These are phyloP conservation scores for Trametes sanguinea DNA, from an alignment of 768 basidiomycete species.

Conservation along the genomic window DNA sequence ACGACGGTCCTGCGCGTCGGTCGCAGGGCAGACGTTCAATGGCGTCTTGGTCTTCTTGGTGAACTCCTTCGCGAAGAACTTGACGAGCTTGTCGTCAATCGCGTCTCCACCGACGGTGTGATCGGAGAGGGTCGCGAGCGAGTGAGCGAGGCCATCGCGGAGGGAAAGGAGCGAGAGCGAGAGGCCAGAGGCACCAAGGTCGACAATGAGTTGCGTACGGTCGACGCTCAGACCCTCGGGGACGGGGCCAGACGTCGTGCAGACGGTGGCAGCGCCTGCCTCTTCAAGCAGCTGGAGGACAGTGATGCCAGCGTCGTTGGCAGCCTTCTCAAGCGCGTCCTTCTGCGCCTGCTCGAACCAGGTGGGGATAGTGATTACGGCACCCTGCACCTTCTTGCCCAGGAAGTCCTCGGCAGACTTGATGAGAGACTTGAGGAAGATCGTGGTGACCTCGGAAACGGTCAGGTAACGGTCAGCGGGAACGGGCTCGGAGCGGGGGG, in stretches of 20 bases:
- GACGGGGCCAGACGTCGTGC: constrained; percentile 52
- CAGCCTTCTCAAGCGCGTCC: constrained; percentile 71
- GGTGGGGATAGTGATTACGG: constrained; percentile 81
- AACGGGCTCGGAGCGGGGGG: constrained; percentile 73
- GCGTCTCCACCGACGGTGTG: constrained; percentile 61
- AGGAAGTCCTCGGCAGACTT: constrained; percentile 91
- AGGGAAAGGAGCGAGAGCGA: constrained; percentile 70
- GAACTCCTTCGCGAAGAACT: constrained; percentile 94
- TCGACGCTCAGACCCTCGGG: constrained; percentile 50
- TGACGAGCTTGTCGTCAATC: constrained; percentile 82
- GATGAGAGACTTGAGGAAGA: constrained; percentile 84
- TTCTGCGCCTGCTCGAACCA: constrained; percentile 72
- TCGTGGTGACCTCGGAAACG: constrained; percentile 77
- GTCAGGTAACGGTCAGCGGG: constrained; percentile 71
- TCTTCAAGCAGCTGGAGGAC: constrained; percentile 90
- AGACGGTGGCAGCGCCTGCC: constrained; percentile 71
- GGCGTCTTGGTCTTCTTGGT: constrained; percentile 90
- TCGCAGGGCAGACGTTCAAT: constrained; percentile 63
- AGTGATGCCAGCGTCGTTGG: constrained; percentile 76
- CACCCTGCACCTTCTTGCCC: constrained; percentile 73
- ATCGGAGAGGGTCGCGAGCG: constrained; percentile 53
- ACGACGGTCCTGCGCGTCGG: constrained; percentile 65
- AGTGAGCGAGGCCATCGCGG: constrained; percentile 71
- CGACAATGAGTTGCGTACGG: constrained; percentile 78
- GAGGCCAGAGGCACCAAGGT: constrained; percentile 77